Evolutionary conservation across 768 basidiomycete genomes (phyloP).

Genomic region (Xerocomellus amylosporus): DNA sequence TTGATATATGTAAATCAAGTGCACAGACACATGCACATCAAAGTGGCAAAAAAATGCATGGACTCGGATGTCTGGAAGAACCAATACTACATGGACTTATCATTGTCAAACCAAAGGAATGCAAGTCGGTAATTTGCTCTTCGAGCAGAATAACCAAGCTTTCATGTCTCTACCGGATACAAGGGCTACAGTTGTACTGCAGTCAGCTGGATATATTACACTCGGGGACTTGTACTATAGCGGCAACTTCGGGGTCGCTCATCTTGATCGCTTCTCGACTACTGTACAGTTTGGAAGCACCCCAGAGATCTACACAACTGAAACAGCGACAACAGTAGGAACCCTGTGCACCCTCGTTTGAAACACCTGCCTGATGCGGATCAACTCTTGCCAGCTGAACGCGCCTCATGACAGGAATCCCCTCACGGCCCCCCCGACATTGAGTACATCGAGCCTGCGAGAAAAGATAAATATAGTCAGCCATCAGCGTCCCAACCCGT

Average conservation of each 20-base stretch:
- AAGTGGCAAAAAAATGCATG: too few relatives aligned
- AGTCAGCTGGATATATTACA: background rate
- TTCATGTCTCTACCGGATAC: too few relatives aligned
- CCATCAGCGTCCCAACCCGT: background rate
- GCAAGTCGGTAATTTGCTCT: too few relatives aligned
- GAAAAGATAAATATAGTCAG: constrained; percentile 14
- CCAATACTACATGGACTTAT: too few relatives aligned
- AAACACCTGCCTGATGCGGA: background rate
- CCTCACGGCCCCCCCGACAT: constrained; percentile 87
- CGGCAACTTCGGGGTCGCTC: background rate
- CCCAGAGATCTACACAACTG: background rate
- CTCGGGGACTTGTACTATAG: too few relatives aligned
- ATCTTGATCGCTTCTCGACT: background rate
- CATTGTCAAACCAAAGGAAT: too few relatives aligned
- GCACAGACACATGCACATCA: too few relatives aligned
- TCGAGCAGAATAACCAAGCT: too few relatives aligned
- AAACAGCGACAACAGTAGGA: background rate
- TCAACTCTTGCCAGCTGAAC: background rate
- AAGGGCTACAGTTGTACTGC: background rate
- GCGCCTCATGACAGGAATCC: constrained; percentile 69
- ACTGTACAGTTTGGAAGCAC: background rate
- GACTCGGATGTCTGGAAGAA: too few relatives aligned
- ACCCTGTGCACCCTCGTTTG: background rate
- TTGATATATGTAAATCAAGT: too few relatives aligned
- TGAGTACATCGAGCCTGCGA: constrained; percentile 74